Base-by-base conservation (phyloP, 495 filamentous ascomycete species). In the Lichenothelia convexa region DNA sequence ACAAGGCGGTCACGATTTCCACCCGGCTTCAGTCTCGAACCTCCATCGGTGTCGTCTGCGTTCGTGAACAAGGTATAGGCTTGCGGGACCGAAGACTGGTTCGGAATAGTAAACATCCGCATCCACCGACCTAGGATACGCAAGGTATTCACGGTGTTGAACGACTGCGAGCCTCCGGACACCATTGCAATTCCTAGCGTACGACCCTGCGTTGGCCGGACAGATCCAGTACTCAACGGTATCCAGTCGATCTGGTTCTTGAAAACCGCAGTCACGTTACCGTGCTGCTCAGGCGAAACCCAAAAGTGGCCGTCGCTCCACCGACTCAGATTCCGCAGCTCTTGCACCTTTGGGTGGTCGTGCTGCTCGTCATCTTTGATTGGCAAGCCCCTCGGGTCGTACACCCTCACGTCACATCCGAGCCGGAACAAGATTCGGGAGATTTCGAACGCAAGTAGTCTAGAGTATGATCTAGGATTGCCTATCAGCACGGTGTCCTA, bases 161-260 rank as follows among this genome's bases (percentile, higher is more conserved):
- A 82, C 0, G 68, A 74, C 47, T 82, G 75, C 3, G 66, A 72
- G 2, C 76, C 76, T 22, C 76, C 75, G 34, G 59, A 70, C 2
- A 81, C 72, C 42, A 78, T 71, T 0, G 68, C 66, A 32, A 81
- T 64, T 2, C 69, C 65, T 0, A 81, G 60, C 0, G 75, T 81
- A 1, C 75, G 62, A 27, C 73, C 73, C 49, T 81, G 75, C 0
- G 76, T 80, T 1, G 75, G 76, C 8, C 75, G 69, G 0, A 81
- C 68, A 21, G 64, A 66, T 7, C 75, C 73, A 0, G 65, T 69
- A 1, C 50, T 61, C 0, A 81, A 55, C 3, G 76, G 76, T 32
- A 80, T 76, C 76, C 75, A 81, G 52, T 80, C 76, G 33, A 80
- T 80, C 39, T 80, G 73, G 39, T 78, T 77, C 44, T 82, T 80